Percentiles rank a stretch among this genome's conserved stretches.
These are phyloP conservation scores for Pythium brassicae DNA, from an alignment of 352 stramenopile species.

Conservation along the genomic window DNA sequence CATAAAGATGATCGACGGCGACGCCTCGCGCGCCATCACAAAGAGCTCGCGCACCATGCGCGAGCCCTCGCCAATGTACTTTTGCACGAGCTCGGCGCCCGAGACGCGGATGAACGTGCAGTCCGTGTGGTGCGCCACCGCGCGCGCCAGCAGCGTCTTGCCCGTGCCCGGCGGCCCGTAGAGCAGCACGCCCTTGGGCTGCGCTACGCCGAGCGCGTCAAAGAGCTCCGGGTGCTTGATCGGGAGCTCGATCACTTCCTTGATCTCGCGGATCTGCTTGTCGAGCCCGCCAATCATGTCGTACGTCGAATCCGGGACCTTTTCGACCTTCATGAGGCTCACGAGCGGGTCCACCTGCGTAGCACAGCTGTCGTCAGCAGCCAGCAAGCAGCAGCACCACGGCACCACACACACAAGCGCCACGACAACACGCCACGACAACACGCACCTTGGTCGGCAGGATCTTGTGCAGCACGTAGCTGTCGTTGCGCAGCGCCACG, in stretches of 20 bases:
- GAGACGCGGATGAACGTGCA: slow-evolving; percentile 99
- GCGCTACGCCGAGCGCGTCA: slow-evolving; percentile 96
- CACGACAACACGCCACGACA: too few species aligned
- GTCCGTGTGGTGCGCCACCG: slow-evolving; percentile 99
- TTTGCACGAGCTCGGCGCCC: slow-evolving; percentile 98
- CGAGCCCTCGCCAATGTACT: slow-evolving; percentile 99
- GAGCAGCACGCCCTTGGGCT: slow-evolving; percentile 95
- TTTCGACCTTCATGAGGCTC: slow-evolving; percentile 97
- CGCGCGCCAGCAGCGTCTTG: slow-evolving; percentile 97
- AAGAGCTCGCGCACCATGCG: slow-evolving; percentile 99
- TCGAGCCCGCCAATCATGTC: slow-evolving; percentile 99
- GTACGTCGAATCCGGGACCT: slow-evolving; percentile 99
- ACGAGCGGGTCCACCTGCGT: slow-evolving; percentile 88
- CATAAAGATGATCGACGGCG: slow-evolving; percentile 99
- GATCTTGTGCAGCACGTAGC: slow-evolving; percentile 99
- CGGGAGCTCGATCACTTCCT: slow-evolving; percentile 99
- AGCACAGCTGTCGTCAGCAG: too few species aligned
- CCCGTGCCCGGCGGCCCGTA: slow-evolving; percentile 97
- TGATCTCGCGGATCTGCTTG: slow-evolving; percentile 99
- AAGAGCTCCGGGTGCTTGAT: slow-evolving; percentile 99
- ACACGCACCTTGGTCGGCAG: slow-evolving; percentile 95
- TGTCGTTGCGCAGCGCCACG: slow-evolving; percentile 98
- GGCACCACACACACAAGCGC: too few species aligned
- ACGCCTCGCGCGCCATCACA: slow-evolving; percentile 96
- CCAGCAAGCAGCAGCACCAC: too few species aligned